Conservation (phyloP, 495 filamentous ascomycete species). For the Neurospora sp. region DNA sequence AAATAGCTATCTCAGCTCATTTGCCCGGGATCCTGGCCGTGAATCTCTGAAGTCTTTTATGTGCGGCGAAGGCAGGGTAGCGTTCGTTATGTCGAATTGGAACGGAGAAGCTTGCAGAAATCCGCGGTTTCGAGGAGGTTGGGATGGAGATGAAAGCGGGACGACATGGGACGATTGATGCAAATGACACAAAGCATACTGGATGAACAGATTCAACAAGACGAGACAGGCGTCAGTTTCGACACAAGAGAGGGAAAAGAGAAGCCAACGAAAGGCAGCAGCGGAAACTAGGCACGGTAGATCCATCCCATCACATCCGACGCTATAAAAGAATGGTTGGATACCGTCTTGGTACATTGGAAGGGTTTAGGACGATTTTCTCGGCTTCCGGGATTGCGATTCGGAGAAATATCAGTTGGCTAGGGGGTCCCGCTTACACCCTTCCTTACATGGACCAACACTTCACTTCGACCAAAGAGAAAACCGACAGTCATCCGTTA, state of each 20-base stretch:
- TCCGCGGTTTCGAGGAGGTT: neutral
- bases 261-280: slow-evolving; percentile 9
- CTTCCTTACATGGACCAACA: neutral
- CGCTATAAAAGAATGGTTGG: neutral
- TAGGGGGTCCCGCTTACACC: slow-evolving; percentile 8
- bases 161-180: neutral
- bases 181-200: neutral
- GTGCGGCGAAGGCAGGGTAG: neutral
- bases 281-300: slow-evolving; percentile 1
- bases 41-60: neutral
- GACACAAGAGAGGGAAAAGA: neutral
- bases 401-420: slow-evolving; percentile 22
- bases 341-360: slow-evolving; percentile 14
- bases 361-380: slow-evolving; percentile 23
- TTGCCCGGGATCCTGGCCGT: neutral
- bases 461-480: no score
- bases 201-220: neutral
- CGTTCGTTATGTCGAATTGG: neutral
- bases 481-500: neutral
- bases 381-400: slow-evolving; percentile 18
- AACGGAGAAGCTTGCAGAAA: neutral
- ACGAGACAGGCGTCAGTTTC: neutral
- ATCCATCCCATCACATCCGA: neutral
- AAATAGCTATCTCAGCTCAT: neutral
- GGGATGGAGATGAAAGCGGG: neutral